These are phyloP conservation scores for Asclepias syriaca DNA, from an alignment of 257 asterid genomes.

Conservation along the genomic window DNA sequence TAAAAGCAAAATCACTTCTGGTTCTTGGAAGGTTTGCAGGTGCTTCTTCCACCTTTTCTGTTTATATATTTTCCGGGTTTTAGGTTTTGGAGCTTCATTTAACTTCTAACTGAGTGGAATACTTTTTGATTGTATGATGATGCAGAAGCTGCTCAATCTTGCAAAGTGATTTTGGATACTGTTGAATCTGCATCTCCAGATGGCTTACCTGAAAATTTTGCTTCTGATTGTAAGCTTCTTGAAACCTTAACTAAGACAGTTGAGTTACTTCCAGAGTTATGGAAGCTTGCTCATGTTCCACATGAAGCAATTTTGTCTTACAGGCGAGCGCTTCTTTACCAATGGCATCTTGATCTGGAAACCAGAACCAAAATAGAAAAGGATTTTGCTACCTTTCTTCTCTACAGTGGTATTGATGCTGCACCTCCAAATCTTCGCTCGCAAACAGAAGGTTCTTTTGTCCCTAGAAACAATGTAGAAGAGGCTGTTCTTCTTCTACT, in stretches of 20 bases:
- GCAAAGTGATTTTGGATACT: conserved; percentile 67
- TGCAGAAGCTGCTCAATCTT: conserved; percentile 88
- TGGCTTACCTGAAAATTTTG: conserved; percentile 58
- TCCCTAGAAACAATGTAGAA: conserved; percentile 73
- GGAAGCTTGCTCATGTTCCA: conserved; percentile 56
- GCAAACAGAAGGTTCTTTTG: conserved; percentile 65
- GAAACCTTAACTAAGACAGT: conserved; percentile 73
- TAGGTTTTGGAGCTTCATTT: too few relatives aligned
- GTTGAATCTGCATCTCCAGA: conserved; percentile 70
- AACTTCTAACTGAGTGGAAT: conserved; percentile 3
- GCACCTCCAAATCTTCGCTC: conserved; percentile 78
- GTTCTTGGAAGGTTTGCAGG: conserved; percentile 81
- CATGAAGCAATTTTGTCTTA: conserved; percentile 63
- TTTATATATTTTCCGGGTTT: background rate
- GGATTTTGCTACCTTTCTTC: conserved; percentile 70
- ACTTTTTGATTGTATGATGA: conserved; percentile 7
- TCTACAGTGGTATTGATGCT: conserved; percentile 78
- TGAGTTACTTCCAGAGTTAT: conserved; percentile 83
- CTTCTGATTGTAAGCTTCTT: conserved; percentile 56
- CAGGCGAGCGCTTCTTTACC: conserved; percentile 70
- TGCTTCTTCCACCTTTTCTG: conserved; percentile 23
- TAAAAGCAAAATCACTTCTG: conserved; percentile 81
- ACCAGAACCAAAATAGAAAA: conserved; percentile 60
- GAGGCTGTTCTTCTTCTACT: conserved; percentile 78
- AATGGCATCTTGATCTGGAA: conserved; percentile 65